Evolutionary conservation across 495 filamentous ascomycete species (phyloP), one percentile per base, ranked within the genome.

Genomic region (Neurospora sp.): DNA sequence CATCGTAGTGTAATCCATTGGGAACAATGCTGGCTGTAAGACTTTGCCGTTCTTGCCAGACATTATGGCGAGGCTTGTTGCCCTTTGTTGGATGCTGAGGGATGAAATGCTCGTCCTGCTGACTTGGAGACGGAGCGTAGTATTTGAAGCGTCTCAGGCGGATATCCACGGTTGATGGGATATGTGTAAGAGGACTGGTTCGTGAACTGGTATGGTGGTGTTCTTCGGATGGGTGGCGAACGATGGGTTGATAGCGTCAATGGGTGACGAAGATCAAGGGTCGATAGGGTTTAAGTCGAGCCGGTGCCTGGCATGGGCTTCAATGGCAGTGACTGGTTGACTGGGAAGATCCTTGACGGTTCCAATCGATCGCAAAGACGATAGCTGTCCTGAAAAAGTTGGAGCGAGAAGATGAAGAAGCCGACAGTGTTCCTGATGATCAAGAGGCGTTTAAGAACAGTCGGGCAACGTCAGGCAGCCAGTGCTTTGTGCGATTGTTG

Each of bases 381-480:
- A 66, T 34, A 66, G 48, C 48, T 15, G 24, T 28, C 48, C 11
- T 28, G 34, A 15, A 69, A 69, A 19, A 11, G 70, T 11, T n/a
- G 69, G 39, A 28, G 24, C 24, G 24, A 24, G 72, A 69, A 54
- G 69, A 71, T 34, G 75, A 72, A 48, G 70, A 34, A 28, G 34
- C 28, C 36, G 70, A 70, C 70, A 70, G 48, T 37, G 10, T 39
- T 54, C 69, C 69, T 42, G 10, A 37, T 42, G 10, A 40, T 73
- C 42, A 73, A 70, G 74, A 70, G 71, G 28, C 54, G 54, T 69
- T n/a, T 69, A 69, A 69, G 59, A 69, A 39, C 28, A 70, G 71
- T 70, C 71, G 71, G 59, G 54, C 54, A 72, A 38, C 54, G 71
- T 72, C 71, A 72, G 71, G 71, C 71, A 69, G 36, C 54, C 71